Conservation (phyloP, 2,329 filamentous ascomycete species). For the Xylariaceae sp. region DNA sequence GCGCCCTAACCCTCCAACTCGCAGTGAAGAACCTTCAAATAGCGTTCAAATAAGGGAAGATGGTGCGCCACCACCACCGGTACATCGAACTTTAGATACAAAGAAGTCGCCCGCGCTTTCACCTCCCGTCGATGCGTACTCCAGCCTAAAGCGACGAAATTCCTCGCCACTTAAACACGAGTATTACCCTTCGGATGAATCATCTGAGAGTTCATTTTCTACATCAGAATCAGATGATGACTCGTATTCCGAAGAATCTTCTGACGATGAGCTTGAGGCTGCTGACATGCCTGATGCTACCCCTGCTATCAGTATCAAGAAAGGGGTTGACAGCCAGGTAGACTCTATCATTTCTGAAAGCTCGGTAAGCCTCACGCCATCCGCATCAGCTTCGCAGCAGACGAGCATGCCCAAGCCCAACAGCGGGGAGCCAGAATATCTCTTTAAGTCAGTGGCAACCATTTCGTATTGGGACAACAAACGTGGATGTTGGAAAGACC, state of each 20-base stretch:
- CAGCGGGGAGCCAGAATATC: constrained; percentile 48
- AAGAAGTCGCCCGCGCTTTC: constrained; percentile 48
- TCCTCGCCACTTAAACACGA: constrained; percentile 97
- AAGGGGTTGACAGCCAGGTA: constrained; percentile 38
- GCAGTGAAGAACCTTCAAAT: constrained; percentile 44
- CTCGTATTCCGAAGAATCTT: constrained; percentile 51
- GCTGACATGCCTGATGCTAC: constrained; percentile 65
- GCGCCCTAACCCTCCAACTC: constrained; percentile 46
- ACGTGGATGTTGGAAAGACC: constrained; percentile 64
- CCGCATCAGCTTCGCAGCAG: constrained; percentile 84
- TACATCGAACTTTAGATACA: constrained; percentile 54
- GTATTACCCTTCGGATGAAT: constrained; percentile 82
- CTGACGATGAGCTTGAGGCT: constrained; percentile 64
- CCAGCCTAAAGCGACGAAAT: constrained; percentile 68
- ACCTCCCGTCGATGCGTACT: constrained; percentile 54
- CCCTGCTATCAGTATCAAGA: constrained; percentile 62
- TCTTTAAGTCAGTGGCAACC: constrained; percentile 56
- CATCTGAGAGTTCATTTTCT: constrained; percentile 50
- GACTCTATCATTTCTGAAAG: constrained; percentile 56
- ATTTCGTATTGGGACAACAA: constrained; percentile 69
- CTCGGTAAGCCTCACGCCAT: constrained; percentile 69
- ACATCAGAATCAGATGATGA: constrained; percentile 52
- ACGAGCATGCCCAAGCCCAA: constrained; percentile 60
- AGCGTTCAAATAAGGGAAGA: constrained; percentile 54
- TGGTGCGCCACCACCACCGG: constrained; percentile 61